Base-by-base conservation (phyloP, 1,139 yeast species). In the Magnusiomyces paraingens region DNA sequence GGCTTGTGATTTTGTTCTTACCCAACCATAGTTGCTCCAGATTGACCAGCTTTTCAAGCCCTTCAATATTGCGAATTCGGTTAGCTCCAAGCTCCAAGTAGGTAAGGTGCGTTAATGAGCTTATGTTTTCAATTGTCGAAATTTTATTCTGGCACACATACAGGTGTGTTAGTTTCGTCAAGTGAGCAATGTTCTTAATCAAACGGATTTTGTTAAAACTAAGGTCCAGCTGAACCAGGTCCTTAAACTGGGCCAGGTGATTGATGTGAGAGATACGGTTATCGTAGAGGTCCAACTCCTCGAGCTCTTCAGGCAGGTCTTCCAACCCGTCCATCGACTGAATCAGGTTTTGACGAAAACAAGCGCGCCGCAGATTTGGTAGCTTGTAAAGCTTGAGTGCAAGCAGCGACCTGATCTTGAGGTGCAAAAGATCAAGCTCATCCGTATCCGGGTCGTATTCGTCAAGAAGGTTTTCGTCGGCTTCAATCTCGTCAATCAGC, bases 51-150 rank as follows among this genome's bases (percentile, higher is more conserved):
- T 66, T 63, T 15, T 77, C 78, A 63, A 91, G 69, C 51, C 78
- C 78, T 58, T 83, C 76, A 54, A 94, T 85, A 53, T 72, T 67
- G 50, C 80, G 79, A 53, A 94, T 81, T 59, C 82, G 78, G 70
- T 94, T 94, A 35, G 98, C 99, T 10, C 99, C 99, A 45, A 94
- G 74, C 68, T 94, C 99, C 57, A 93, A 73, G 62, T 86, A 87
- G 52, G 73, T 79, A 61, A 93, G 69, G n/a, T 79, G 74, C 0
- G 70, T 71, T 56, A 91, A 74, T 1, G 77, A 74, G 12, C 79
- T 82, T 52, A 94, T 64, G 61, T 84, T 84, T 58, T 81, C 83
- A 59, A 94, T 89, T 56, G 79, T 84, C 32, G 79, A 71, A 50
- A 94, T 89, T 65, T 82, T 87, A 69, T 94, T 94, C 66, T 93